Percentiles rank a stretch among this genome's conserved stretches.
These are phyloP conservation scores for Venturia aucupariae DNA, from an alignment of 2,329 filamentous ascomycete genomes.

Conservation along the genomic window DNA sequence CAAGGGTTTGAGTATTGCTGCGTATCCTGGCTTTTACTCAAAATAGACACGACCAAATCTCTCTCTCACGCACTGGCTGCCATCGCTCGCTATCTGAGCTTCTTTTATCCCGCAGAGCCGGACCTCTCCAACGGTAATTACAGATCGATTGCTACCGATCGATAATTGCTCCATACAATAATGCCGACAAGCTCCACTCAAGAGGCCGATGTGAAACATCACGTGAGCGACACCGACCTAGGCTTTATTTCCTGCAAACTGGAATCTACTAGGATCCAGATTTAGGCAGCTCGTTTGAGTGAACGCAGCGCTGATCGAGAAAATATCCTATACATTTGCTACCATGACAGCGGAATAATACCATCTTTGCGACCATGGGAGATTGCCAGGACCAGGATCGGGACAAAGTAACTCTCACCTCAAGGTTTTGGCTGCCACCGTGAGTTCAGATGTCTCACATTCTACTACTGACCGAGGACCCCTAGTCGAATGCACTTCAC, in stretches of 20 bases:
- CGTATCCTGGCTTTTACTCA: background rate
- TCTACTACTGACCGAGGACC: too few relatives aligned
- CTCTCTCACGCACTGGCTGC: background rate
- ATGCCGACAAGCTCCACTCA: background rate
- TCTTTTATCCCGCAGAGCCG: background rate
- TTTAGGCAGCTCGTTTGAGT: background rate
- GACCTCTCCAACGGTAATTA: background rate
- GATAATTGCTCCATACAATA: background rate
- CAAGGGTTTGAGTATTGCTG: background rate
- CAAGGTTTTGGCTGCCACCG: too few relatives aligned
- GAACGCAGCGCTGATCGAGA: too few relatives aligned
- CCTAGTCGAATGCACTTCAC: too few relatives aligned
- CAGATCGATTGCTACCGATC: background rate
- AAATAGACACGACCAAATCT: conserved; percentile 2
- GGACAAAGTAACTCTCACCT: too few relatives aligned
- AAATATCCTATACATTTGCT: background rate
- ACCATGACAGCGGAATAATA: too few relatives aligned
- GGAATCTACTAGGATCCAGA: background rate
- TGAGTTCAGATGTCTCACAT: too few relatives aligned
- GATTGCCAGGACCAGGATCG: too few relatives aligned
- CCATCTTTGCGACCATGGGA: too few relatives aligned
- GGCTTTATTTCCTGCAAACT: background rate
- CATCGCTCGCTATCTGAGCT: background rate
- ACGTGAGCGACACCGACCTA: background rate
- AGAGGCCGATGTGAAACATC: background rate